phyloP scores from a whole-genome alignment of 2,329 filamentous ascomycete genomes.

The Chaetomium sp. region DNA sequence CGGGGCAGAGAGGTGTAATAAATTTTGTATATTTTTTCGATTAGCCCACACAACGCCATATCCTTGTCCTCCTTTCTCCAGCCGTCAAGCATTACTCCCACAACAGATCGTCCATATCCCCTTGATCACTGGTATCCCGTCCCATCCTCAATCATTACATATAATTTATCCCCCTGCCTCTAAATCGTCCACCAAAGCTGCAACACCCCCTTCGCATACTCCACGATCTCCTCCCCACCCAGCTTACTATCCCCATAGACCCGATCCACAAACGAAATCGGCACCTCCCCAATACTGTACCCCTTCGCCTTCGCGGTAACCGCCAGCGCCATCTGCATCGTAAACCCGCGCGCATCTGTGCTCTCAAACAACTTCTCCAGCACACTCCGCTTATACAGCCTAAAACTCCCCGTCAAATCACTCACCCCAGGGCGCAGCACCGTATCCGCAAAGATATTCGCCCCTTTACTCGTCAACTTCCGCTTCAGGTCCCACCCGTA shows the following conservation, averaged over 20 bases:
- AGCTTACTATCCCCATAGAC: constrained; percentile 89
- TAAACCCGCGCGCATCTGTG: constrained; percentile 95
- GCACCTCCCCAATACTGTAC: constrained; percentile 87
- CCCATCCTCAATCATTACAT: not conserved
- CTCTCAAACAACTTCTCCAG: constrained; percentile 83
- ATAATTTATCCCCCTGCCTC: not conserved
- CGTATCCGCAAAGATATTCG: constrained; percentile 93
- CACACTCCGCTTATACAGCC: constrained; percentile 87
- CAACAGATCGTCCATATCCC: not conserved
- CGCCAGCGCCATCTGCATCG: constrained; percentile 99
- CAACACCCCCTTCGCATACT: constrained; percentile 85
- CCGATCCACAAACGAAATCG: constrained; percentile 92
- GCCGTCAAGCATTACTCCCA: not conserved
- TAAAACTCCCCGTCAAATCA: constrained; percentile 90
- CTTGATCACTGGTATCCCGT: not conserved
- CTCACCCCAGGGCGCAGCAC: constrained; percentile 88
- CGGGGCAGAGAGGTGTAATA: not conserved
- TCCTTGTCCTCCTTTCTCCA: not conserved
- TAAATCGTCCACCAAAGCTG: constrained; percentile 52
- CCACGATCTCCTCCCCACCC: constrained; percentile 89
- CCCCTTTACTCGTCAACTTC: constrained; percentile 76
- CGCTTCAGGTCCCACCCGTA: constrained; percentile 95
- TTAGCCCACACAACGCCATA: not conserved
- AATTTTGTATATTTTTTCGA: not conserved
- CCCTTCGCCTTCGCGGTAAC: constrained; percentile 95